phyloP scores from a whole-genome alignment of 1,284 basidiomycete genomes.

The Apiotrichum akiyoshidainum region DNA sequence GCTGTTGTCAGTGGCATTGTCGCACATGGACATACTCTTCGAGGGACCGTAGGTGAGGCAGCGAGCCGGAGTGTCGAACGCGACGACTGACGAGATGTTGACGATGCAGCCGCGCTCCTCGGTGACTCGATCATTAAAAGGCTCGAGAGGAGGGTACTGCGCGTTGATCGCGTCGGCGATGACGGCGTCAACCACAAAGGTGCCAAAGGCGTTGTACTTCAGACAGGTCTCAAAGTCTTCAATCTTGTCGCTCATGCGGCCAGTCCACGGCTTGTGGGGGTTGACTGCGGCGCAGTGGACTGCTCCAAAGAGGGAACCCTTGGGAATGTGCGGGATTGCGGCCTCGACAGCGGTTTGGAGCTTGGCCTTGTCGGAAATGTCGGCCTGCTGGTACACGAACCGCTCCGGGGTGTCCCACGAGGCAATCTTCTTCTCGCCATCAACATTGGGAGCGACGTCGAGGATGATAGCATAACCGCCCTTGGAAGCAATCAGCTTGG shows the following conservation, averaged over 20 bases:
- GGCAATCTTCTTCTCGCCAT: slow-evolving; percentile 20
- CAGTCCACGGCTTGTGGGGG: slow-evolving; percentile 13
- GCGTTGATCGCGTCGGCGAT: slow-evolving; percentile 40
- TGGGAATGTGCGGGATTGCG: slow-evolving; percentile 20
- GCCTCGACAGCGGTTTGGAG: slow-evolving; percentile 11
- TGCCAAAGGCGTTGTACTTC: slow-evolving; percentile 31
- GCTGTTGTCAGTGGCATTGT: background rate
- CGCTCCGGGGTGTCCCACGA: slow-evolving; percentile 19
- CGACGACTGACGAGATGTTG: slow-evolving; percentile 35
- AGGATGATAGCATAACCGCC: slow-evolving; percentile 25
- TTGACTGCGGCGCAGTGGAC: slow-evolving; percentile 36
- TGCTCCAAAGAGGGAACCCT: slow-evolving; percentile 28
- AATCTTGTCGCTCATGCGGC: slow-evolving; percentile 16
- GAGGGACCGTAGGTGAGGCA: slow-evolving; percentile 33
- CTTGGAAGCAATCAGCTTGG: slow-evolving; percentile 20
- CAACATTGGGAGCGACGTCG: slow-evolving; percentile 21
- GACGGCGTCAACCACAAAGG: slow-evolving; percentile 31
- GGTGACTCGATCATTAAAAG: slow-evolving; percentile 11
- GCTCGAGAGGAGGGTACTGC: slow-evolving; percentile 26
- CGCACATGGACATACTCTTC: slow-evolving; percentile 15
- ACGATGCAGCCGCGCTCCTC: slow-evolving; percentile 38
- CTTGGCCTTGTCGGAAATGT: slow-evolving; percentile 20
- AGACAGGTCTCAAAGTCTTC: slow-evolving; percentile 24
- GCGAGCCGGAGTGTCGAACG: slow-evolving; percentile 27
- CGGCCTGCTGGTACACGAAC: slow-evolving; percentile 20